Evolutionary conservation across 345 rosid genomes (phyloP).

Genomic region (Passiflora organensis): DNA sequence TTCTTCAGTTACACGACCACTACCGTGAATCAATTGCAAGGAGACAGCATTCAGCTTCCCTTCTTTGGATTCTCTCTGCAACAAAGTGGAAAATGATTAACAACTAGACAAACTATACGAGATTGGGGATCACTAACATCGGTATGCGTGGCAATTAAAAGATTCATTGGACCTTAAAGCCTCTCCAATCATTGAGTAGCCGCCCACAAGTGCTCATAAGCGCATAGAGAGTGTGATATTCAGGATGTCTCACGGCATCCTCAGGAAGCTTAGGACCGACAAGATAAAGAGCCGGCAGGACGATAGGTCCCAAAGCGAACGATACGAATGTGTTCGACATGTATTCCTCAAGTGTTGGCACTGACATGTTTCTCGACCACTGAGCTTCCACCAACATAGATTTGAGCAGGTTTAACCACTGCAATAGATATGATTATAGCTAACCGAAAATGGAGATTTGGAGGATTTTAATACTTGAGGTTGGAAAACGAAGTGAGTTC

Average conservation of each 20-base stretch:
- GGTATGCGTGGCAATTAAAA: not conserved
- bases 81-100: not conserved
- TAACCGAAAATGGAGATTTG: not conserved
- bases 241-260: constrained; percentile 31
- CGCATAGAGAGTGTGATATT: constrained; percentile 40
- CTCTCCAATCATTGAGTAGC: constrained; percentile 67
- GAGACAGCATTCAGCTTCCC: constrained; percentile 74
- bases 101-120: not conserved
- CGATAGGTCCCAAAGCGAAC: constrained; percentile 79
- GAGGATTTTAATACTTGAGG: not conserved
- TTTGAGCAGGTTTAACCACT: constrained; percentile 80
- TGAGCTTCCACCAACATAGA: constrained; percentile 60
- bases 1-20: constrained; percentile 25
- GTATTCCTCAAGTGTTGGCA: constrained; percentile 63
- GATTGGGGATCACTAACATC: not conserved
- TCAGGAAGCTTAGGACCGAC: constrained; percentile 64
- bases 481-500: not conserved
- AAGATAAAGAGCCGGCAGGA: constrained; percentile 71
- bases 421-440: constrained; percentile 17
- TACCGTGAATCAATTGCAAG: constrained; percentile 42
- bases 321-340: constrained; percentile 61
- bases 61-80: constrained; percentile 63
- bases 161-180: constrained; percentile 46
- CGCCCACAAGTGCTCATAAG: constrained; percentile 78
- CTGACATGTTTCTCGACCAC: constrained; percentile 47